Percentiles rank a stretch among this genome's conserved stretches.
These are phyloP conservation scores for Pichia nanzhaoensis DNA, from an alignment of 805 yeast genomes.

Conservation along the genomic window DNA sequence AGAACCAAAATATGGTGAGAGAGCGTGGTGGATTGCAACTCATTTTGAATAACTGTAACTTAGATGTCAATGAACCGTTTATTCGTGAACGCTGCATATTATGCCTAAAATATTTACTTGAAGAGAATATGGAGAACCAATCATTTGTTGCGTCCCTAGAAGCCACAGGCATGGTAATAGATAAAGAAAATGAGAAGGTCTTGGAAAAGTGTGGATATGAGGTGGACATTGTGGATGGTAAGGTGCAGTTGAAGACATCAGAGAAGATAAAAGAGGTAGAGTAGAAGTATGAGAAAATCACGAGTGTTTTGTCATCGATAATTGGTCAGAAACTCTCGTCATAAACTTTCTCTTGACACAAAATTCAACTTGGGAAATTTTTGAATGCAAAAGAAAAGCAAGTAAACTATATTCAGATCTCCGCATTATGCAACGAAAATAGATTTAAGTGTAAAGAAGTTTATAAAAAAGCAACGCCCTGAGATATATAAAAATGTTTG, in stretches of 20 bases:
- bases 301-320: no score
- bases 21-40: slow-evolving; percentile 61
- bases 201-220: slow-evolving; percentile 68
- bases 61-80: slow-evolving; percentile 85
- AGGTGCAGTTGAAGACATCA: slow-evolving; percentile 43
- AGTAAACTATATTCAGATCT: no score
- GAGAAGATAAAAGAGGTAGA: background rate
- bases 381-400: no score
- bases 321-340: no score
- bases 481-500: no score
- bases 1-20: slow-evolving; percentile 63
- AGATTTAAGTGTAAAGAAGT: no score
- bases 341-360: no score
- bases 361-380: no score
- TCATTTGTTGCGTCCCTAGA: slow-evolving; percentile 69
- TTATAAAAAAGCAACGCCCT: no score
- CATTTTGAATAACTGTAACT: slow-evolving; percentile 71
- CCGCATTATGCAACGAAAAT: no score
- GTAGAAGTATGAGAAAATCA: no score
- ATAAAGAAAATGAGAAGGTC: slow-evolving; percentile 40
- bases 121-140: slow-evolving; percentile 64
- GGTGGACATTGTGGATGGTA: slow-evolving; percentile 66
- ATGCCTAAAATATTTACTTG: slow-evolving; percentile 63
- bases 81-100: slow-evolving; percentile 79
- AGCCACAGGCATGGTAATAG: slow-evolving; percentile 59